Base-by-base conservation (phyloP, 305 asterid species). In the Caryopteris hybrid region DNA sequence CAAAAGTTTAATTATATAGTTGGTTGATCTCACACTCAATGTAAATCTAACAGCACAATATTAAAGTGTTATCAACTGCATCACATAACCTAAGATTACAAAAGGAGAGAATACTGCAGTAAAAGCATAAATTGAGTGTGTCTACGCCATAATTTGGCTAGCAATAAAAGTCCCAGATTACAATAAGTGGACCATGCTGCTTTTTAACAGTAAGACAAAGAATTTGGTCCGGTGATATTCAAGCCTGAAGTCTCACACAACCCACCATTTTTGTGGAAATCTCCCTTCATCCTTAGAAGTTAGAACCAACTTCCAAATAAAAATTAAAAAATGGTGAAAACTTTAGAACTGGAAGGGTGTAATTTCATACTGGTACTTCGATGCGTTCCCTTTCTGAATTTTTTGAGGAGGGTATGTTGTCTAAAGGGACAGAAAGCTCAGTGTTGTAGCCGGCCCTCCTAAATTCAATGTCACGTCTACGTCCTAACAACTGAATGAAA, bases 401-500 rank as follows among this genome's bases (percentile, higher is more conserved):
- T 70, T 90, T 80, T 58, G 95, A 85, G 74, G 81, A 88, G 58
- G 99, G 98, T 68, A 95, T 86, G 77, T 95, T 89, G 84, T 95
- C 99, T 67, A 91, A 77, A 69, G 98, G 98, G 63, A 85, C 82
- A 76, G 96, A 71, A 71, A 91, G 85, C 76, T 88, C 95, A 39
- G 52, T 83, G 83, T 89, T 91, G 88, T 95, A 91, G 76, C 98
- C 98, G 12, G 96, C 95, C 86, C 92, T 85, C 82, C 83, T 83
- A 38, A 91, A 76, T 47, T 79, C 94, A 73, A 89, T 85, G 22
- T 95, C 97, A 48, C 99, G 90, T 56, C 99, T 84, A 52, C 97
- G 97, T 60, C 99, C 99, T 76, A 95, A 68, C 71, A 95, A 86
- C 99, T 94, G 88, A 56, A 73, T 9, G 3, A 61, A 27, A 29